Evolutionary conservation across 768 basidiomycete genomes (phyloP).

Genomic region (Psilocybe subaeruginosa): DNA sequence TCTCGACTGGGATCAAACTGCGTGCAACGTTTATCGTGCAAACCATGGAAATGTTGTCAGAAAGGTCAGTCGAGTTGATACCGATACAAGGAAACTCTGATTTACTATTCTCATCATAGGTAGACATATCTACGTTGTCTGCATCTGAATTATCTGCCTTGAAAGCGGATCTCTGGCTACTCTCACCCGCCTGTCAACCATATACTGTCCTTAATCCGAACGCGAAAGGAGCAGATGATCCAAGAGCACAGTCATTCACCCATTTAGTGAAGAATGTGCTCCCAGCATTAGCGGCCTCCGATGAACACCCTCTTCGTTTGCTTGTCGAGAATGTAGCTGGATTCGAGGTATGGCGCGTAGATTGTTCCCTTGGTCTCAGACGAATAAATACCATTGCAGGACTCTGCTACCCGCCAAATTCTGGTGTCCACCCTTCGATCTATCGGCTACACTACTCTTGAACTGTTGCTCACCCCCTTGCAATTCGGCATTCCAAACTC

Average conservation of each 20-base stretch:
- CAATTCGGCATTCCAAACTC: conserved; percentile 87
- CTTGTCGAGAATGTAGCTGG: conserved; percentile 84
- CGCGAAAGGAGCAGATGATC: conserved; percentile 72
- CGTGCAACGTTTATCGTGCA: conserved; percentile 67
- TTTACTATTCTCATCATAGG: conserved; percentile 29
- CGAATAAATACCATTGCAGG: conserved; percentile 37
- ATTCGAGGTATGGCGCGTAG: conserved; percentile 61
- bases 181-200: conserved; percentile 85
- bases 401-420: conserved; percentile 61
- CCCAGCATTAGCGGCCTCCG: conserved; percentile 50
- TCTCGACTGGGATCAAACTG: conserved; percentile 84
- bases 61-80: conserved; percentile 42
- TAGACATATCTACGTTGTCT: conserved; percentile 64
- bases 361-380: conserved; percentile 1
- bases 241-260: conserved; percentile 76
- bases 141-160: conserved; percentile 47
- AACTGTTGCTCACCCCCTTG: conserved; percentile 73
- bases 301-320: conserved; percentile 57
- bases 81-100: background rate
- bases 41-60: conserved; percentile 58
- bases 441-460: conserved; percentile 59
- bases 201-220: conserved; percentile 79
- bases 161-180: conserved; percentile 69
- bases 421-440: conserved; percentile 54
- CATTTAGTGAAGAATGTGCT: conserved; percentile 67